phyloP scores from a whole-genome alignment of 345 rosid genomes.

The Zanthoxylum bungeanum region DNA sequence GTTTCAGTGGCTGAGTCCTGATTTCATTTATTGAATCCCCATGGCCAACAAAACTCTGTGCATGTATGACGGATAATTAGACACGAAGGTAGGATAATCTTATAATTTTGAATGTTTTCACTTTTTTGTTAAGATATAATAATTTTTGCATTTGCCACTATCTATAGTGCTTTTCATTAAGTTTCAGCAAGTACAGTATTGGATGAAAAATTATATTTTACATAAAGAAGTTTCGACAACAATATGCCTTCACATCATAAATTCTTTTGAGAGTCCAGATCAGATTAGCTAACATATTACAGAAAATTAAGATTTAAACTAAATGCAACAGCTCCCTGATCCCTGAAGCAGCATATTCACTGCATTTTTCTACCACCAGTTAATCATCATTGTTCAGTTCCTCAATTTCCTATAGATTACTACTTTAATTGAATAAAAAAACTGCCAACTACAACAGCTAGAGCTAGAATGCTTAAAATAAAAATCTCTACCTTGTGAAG shows the following conservation, averaged over 20 bases:
- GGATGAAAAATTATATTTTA: not conserved
- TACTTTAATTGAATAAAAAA: not conserved
- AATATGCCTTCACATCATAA: not conserved
- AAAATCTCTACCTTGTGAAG: slow-evolving; percentile 63
- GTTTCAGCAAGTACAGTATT: not conserved
- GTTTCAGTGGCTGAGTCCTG: slow-evolving; percentile 84
- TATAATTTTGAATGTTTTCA: no score
- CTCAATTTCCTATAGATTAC: not conserved
- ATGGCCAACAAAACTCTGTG: slow-evolving; percentile 96
- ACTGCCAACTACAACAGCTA: not conserved
- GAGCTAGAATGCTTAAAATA: not conserved
- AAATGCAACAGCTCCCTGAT: no score
- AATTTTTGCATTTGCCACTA: no score
- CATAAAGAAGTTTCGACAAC: not conserved
- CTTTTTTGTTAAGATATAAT: no score
- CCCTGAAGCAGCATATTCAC: not conserved
- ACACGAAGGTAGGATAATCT: not conserved
- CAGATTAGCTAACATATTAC: no score
- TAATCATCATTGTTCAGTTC: not conserved
- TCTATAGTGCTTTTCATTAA: no score
- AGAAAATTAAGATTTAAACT: no score
- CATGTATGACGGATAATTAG: not conserved
- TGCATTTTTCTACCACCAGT: not conserved
- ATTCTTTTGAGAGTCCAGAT: no score
- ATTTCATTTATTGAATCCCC: slow-evolving; percentile 96